Evolutionary conservation across 1,284 basidiomycete species (phyloP).

Genomic region (Cryptococcus maquisensis): DNA sequence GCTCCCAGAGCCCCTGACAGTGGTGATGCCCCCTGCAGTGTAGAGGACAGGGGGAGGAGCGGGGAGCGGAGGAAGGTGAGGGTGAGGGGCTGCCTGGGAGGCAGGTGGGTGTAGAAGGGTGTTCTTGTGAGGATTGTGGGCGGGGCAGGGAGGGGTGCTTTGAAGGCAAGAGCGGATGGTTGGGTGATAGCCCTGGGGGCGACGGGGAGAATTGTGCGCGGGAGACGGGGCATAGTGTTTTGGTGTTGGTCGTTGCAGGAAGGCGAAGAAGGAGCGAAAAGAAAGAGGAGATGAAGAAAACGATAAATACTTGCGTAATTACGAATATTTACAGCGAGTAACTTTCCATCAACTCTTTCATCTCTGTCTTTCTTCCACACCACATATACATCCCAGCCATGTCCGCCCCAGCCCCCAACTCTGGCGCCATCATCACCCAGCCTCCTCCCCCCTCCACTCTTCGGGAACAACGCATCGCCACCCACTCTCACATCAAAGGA

Average conservation of each 20-base stretch:
- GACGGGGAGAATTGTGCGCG: neutral
- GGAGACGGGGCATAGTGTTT: conserved; percentile 14
- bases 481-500: conserved; percentile 62
- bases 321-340: neutral
- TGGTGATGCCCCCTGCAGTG: conserved; percentile 1
- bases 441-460: conserved; percentile 44
- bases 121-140: too few relatives aligned
- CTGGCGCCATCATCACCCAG: conserved; percentile 38
- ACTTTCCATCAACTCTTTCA: neutral
- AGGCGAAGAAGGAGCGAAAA: neutral
- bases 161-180: neutral
- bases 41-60: conserved; percentile 2
- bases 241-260: neutral
- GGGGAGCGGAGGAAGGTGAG: too few relatives aligned
- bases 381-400: conserved; percentile 3
- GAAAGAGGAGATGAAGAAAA: conserved; percentile 14
- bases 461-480: conserved; percentile 47
- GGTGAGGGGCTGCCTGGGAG: neutral
- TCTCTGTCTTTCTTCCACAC: neutral
- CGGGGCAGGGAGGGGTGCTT: too few relatives aligned
- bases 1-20: conserved; percentile 7
- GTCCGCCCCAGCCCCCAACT: conserved; percentile 14
- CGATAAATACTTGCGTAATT: neutral
- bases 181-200: neutral
- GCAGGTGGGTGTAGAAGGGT: neutral